Evolutionary conservation across 768 basidiomycete genomes (phyloP).

Genomic region (Mycena capillaripes): DNA sequence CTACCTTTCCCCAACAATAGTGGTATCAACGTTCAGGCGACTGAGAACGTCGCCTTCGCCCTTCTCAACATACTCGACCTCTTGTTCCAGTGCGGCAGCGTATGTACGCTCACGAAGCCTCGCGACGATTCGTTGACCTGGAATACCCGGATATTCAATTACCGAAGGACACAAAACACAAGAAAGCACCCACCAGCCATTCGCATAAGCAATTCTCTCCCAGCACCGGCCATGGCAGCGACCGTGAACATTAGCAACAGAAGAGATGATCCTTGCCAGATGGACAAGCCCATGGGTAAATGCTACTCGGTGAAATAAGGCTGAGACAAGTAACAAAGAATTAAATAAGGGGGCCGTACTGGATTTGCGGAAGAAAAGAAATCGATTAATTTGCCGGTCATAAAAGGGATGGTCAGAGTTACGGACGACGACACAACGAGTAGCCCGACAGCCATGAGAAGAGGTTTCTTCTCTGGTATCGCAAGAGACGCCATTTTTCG

Average conservation of each 20-base stretch:
- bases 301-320: slow-evolving; percentile 65
- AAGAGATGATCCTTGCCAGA: slow-evolving; percentile 83
- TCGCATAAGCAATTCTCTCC: slow-evolving; percentile 87
- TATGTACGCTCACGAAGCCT: slow-evolving; percentile 88
- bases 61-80: slow-evolving; percentile 93
- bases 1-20: slow-evolving; percentile 93
- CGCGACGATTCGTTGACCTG: slow-evolving; percentile 92
- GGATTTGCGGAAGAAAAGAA: slow-evolving; percentile 83
- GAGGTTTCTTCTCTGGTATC: slow-evolving; percentile 83
- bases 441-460: slow-evolving; percentile 82
- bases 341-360: slow-evolving; percentile 59
- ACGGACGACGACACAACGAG: slow-evolving; percentile 91
- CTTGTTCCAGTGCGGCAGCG: slow-evolving; percentile 86
- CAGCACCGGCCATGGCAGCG: slow-evolving; percentile 89
- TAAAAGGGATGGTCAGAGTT: slow-evolving; percentile 93
- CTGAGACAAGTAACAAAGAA: too few relatives aligned
- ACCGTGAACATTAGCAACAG: slow-evolving; percentile 84
- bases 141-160: not conserved
- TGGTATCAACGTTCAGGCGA: slow-evolving; percentile 90
- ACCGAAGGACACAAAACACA: not conserved
- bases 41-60: slow-evolving; percentile 96
- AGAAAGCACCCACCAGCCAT: slow-evolving; percentile 72
- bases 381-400: slow-evolving; percentile 94
- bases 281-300: slow-evolving; percentile 84
- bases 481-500: slow-evolving; percentile 85